These are phyloP conservation scores for Carallia brachiata DNA, from an alignment of 345 rosid species.

Conservation along the genomic window DNA sequence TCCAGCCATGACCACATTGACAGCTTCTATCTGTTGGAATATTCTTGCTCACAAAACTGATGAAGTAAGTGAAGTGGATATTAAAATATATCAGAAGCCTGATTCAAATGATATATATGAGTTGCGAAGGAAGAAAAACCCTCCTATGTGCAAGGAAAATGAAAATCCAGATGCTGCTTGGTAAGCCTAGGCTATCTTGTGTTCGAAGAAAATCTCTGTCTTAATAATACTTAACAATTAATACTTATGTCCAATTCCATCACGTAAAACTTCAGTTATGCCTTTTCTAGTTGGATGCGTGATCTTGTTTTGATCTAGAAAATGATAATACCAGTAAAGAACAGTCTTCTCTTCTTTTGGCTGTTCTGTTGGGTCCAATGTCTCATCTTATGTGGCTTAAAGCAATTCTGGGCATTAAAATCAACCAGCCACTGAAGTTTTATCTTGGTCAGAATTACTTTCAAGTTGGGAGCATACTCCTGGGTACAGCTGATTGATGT, in stretches of 20 bases:
- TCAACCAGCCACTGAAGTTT: not conserved
- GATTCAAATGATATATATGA: constrained; percentile 79
- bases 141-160: constrained; percentile 79
- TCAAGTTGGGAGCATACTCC: not conserved
- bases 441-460: not conserved
- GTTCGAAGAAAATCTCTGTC: constrained; percentile 9
- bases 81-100: constrained; percentile 90
- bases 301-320: not conserved
- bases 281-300: not conserved
- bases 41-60: constrained; percentile 90
- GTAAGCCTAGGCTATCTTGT: constrained; percentile 40
- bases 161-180: constrained; percentile 96
- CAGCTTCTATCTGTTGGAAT: constrained; percentile 91
- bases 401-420: not conserved
- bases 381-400: not conserved
- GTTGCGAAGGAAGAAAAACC: constrained; percentile 74
- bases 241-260: not conserved
- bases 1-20: constrained; percentile 74
- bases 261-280: not conserved
- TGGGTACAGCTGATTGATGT: not conserved
- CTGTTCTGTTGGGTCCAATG: not conserved
- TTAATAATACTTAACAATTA: not conserved
- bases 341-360: not conserved
- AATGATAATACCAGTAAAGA: not conserved
- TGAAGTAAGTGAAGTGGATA: constrained; percentile 83